Evolutionary conservation across 306 rosid genomes (phyloP), one percentile per base, ranked within the genome.

Genomic region (Prunus campanulata): DNA sequence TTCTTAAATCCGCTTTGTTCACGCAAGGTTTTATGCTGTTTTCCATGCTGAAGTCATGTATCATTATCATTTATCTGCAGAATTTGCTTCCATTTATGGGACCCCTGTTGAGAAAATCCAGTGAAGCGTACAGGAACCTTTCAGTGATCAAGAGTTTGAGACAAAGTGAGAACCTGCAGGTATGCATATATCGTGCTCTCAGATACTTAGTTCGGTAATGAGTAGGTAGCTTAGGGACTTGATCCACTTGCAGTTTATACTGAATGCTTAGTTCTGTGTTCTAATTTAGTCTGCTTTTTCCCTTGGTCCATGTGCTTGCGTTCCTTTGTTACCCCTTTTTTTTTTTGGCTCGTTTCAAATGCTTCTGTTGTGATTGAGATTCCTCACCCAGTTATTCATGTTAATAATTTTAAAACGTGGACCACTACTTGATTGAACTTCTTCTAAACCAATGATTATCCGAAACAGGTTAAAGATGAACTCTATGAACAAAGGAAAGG

Each of bases 151-250:
- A 83, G 85, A 96, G 92, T 83, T 87, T 96, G 90, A 89, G 97
- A 75, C 93, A 86, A 72, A 89, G 99, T 51, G 99, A 96, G 85
- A 96, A 85, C 85, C 90, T 96, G 76, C 98, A 92, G 99, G 99
- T 95, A 83, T 79, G 87, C 56, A 79, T 81, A 42, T 69, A 63
- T 55, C 51, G 1, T 63, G 77, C 50, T 56, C 61, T 51, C 68
- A 72, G 77, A 57, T 62, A 71, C 54, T 60, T 52, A 62, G 72
- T 74, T 18, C 39, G 71, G 71, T 73, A 25, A 30, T 32, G 72
- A 70, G 79, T 74, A 14, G 20, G 48, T 27, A 12, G 50, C 27
- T 10, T 39, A 19, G 49, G 70, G 49, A 48, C 70, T 19, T 12
- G 57, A 78, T 29, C 67, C 11, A 2, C 8, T 39, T 66, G 22